phyloP scores from a whole-genome alignment of 768 basidiomycete species.

The Floccularia luteovirens region DNA sequence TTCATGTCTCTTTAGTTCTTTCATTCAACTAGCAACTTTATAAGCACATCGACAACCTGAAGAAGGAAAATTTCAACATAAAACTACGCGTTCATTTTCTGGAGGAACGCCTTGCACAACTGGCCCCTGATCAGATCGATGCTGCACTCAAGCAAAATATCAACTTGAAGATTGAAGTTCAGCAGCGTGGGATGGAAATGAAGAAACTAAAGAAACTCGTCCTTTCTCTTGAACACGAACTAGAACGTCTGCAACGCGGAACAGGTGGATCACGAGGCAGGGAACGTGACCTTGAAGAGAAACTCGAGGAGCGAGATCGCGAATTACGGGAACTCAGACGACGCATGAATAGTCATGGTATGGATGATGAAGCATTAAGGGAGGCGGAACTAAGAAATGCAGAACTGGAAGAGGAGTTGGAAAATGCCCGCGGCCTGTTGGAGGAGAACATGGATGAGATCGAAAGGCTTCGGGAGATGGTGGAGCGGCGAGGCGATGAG shows the following conservation, averaged over 20 bases:
- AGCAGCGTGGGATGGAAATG: constrained; percentile 82
- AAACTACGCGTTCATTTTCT: constrained; percentile 95
- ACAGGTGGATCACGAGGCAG: constrained; percentile 35
- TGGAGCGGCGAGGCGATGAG: constrained; percentile 46
- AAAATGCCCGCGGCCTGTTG: constrained; percentile 57
- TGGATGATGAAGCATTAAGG: constrained; percentile 43
- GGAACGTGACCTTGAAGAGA: constrained; percentile 72
- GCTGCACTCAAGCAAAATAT: constrained; percentile 90
- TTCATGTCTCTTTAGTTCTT: constrained; percentile 2
- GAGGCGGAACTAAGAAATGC: constrained; percentile 55
- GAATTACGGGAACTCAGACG: constrained; percentile 64
- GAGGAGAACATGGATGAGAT: constrained; percentile 85
- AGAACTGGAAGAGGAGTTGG: constrained; percentile 69
- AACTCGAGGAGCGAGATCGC: constrained; percentile 63
- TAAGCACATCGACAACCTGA: constrained; percentile 90
- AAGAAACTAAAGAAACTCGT: constrained; percentile 90
- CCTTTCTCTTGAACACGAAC: constrained; percentile 73
- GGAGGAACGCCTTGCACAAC: constrained; percentile 84
- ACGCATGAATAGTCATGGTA: constrained; percentile 27
- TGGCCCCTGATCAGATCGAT: constrained; percentile 90
- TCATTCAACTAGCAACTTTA: too few relatives aligned
- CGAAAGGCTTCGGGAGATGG: constrained; percentile 60
- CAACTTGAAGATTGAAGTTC: constrained; percentile 87
- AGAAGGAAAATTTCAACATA: constrained; percentile 96
- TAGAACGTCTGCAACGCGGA: constrained; percentile 59